Conservation (phyloP, 208 protist species). For the Wallacemonas collosoma region DNA sequence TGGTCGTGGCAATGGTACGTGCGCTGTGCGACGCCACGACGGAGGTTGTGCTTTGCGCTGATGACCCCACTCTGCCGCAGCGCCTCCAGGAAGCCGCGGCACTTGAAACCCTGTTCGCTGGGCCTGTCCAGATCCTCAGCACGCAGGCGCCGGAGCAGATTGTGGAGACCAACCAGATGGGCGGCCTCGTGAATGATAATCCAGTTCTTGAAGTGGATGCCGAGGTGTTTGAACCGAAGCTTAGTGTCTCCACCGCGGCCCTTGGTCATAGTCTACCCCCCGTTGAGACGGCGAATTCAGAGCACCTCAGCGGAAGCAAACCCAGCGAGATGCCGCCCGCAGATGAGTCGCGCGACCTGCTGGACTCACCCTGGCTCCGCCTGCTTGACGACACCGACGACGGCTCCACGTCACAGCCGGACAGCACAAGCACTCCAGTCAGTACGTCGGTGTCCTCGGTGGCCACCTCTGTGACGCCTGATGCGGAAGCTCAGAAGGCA, state of each 20-base stretch:
- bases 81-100: slow-evolving; percentile 26
- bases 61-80: slow-evolving; percentile 44
- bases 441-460: not conserved
- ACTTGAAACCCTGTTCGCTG: slow-evolving; percentile 40
- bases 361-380: slow-evolving; percentile 17
- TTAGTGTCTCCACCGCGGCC: slow-evolving; percentile 18
- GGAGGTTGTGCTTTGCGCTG: slow-evolving; percentile 67
- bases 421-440: not conserved
- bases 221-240: slow-evolving; percentile 42
- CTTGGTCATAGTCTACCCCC: not conserved
- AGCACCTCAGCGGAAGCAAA: not conserved
- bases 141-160: slow-evolving; percentile 51
- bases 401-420: not conserved
- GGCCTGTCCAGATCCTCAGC: slow-evolving; percentile 44
- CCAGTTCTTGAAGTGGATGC: slow-evolving; percentile 34
- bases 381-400: slow-evolving; percentile 2
- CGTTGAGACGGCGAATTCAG: not conserved
- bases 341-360: not conserved
- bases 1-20: slow-evolving; percentile 71
- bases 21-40: slow-evolving; percentile 28
- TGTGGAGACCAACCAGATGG: slow-evolving; percentile 23
- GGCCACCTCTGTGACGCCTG: not conserved
- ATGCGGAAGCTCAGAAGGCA: not conserved
- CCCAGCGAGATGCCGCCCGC: not conserved
- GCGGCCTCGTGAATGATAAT: slow-evolving; percentile 72